These are phyloP conservation scores for Dactylellina cionopaga DNA, from an alignment of 2,329 filamentous ascomycete species.

Conservation along the genomic window DNA sequence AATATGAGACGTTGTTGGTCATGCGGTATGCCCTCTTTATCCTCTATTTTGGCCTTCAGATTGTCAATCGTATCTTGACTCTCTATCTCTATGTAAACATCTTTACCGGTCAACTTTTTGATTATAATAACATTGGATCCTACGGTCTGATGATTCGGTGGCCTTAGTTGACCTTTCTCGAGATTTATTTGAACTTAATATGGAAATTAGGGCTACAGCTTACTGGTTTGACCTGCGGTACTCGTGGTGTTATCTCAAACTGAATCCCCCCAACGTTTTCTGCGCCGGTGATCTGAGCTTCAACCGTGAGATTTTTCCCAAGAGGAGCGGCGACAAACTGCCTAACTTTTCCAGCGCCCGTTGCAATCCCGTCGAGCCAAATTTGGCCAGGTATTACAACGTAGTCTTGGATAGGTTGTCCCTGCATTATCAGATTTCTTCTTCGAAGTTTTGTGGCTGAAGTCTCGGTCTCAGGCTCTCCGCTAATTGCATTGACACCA, in stretches of 20 bases:
- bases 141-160: no score
- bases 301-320: conserved; percentile 62
- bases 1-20: conserved; percentile 97
- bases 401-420: conserved; percentile 62
- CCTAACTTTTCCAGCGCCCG: conserved; percentile 59
- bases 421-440: not conserved
- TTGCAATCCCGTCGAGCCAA: conserved; percentile 63
- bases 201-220: no score
- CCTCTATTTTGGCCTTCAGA: no score
- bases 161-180: no score
- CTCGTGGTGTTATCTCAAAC: conserved; percentile 63
- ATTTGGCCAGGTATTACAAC: conserved; percentile 61
- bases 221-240: no score
- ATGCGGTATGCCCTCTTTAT: conserved; percentile 95
- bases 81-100: no score
- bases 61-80: no score
- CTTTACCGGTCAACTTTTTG: no score
- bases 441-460: not conserved
- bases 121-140: no score
- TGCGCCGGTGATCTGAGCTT: conserved; percentile 63
- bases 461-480: conserved; percentile 54
- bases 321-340: conserved; percentile 66
- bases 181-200: no score
- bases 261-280: conserved; percentile 63
- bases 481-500: conserved; percentile 62